Evolutionary conservation across 148 eudicot genomes (phyloP), one percentile per base, ranked within the genome.

Genomic region (Spergularia marina): DNA sequence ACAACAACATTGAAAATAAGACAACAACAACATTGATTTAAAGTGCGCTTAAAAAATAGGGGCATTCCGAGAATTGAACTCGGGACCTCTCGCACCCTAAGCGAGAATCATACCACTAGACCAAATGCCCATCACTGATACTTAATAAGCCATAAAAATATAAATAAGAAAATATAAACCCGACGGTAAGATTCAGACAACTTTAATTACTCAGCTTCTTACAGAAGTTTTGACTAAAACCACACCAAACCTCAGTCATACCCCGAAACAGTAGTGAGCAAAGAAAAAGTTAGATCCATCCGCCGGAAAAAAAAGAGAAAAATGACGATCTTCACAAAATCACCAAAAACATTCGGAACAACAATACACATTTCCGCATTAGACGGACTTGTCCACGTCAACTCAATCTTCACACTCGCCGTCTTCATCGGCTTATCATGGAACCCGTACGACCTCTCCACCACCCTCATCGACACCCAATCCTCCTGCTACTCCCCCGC

Each of bases 351-450:
- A 51, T 6, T 82, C 13, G 85, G 81, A 21, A 88, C 97, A 41
- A 62, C 77, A 58, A 83, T 91, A 77, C 94, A 89, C 86, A 83
- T 88, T 40, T 76, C 88, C 1, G 97, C 97, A 0, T 79, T 91
- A 9, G 97, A 91, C 81, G 94, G 94, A 0, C 84, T 90, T 18
- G 79, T 89, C 14, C 84, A 88, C 85, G 91, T 87, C 5, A 91
- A 91, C 86, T 91, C 97, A 0, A 83, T 91, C 68, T 91, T 91
- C 92, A 88, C 97, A 0, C 64, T 91, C 1, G 97, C 91, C 2
- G 91, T 88, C 39, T 91, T 91, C 89, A 44, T 91, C 65, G 97
- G 97, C 34, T 84, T 91, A 1, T 30, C 94, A 11, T 85, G 89
- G 93, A 85, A 87, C 85, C 91, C 91, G 0, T 41, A 72, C 77